Evolutionary conservation across 2,329 filamentous ascomycete species (phyloP), one percentile per base, ranked within the genome.

Genomic region (Penicillium sp.): DNA sequence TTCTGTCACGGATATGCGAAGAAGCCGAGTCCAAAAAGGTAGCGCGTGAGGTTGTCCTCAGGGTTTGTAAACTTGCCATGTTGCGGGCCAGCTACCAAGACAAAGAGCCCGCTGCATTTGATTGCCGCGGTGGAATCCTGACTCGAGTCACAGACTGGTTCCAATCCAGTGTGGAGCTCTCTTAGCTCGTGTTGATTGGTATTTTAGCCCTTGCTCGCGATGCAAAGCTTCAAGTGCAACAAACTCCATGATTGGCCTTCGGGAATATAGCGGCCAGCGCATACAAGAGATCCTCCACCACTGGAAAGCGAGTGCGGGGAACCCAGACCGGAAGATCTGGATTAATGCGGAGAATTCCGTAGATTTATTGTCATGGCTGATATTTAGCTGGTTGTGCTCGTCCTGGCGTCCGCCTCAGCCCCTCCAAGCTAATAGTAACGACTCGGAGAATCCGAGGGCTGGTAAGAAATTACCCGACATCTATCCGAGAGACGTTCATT

Each of bases 1-100:
- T 60, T 64, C 50, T 37, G 63, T 37, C 64, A 64, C 64, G 64
- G 64, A 59, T 47, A 58, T 47, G 50, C 19, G 16, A 18, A 49
- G 18, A 9, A 50, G 41, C 54, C 52, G 58, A 51, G 41, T 19
- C 60, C 4, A 61, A 62, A 60, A 33, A 27, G 39, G 59, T 60
- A 64, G n/a, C 19, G 36, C 24, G 24, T 54, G 54, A 50, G 24
- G 47, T 51, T 57, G 18, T 33, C 24, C 24, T 22, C 24, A 3
- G 37, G 14, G 19, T 7, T 5, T 16, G 43, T 44, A 35, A 19
- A 40, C 9, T 50, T 14, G 24, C n/a, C 39, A 50, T 60, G 47
- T 50, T 31, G 31, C 52, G 44, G 41, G 39, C 37, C 10, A 44
- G 4, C 35, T 53, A 6, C 4, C 16, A 60, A 16, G 43, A 55